phyloP scores from a whole-genome alignment of 1,284 basidiomycete species.

The Ustilago cynodontis region DNA sequence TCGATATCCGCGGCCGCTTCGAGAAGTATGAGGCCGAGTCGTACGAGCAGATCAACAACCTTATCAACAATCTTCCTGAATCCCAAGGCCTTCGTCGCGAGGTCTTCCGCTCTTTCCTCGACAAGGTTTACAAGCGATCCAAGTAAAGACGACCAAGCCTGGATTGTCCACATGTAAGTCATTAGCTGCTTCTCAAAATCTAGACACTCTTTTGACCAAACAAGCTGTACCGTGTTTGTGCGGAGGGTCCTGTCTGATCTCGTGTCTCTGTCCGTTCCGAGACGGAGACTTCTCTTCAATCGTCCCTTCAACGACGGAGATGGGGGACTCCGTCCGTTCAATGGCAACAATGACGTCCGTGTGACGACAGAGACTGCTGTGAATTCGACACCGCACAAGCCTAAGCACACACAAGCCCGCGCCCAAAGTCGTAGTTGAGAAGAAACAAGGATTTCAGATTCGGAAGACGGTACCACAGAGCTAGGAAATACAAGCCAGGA shows the following conservation, averaged over 20 bases:
- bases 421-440: background rate
- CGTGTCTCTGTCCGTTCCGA: background rate
- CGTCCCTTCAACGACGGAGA: background rate
- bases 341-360: no score
- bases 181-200: background rate
- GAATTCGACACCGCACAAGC: background rate
- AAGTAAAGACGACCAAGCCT: slow-evolving; percentile 54
- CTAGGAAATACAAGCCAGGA: slow-evolving; percentile 9
- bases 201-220: slow-evolving; percentile 1
- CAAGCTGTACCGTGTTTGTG: background rate
- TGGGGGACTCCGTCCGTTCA: background rate
- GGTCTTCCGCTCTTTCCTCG: slow-evolving; percentile 86
- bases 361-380: background rate
- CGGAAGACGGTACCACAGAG: background rate
- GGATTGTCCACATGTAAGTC: background rate
- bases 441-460: background rate
- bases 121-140: slow-evolving; percentile 84
- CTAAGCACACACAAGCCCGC: no score
- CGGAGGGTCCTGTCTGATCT: background rate
- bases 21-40: slow-evolving; percentile 82
- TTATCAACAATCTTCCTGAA: slow-evolving; percentile 65
- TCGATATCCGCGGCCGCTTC: slow-evolving; percentile 76
- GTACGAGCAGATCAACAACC: slow-evolving; percentile 73
- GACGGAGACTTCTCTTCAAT: no score
- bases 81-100: slow-evolving; percentile 76